Percentiles rank a stretch among this genome's conserved stretches.
These are phyloP conservation scores for Beauveria varroae DNA, from an alignment of 2,329 filamentous ascomycete species.

Conservation along the genomic window DNA sequence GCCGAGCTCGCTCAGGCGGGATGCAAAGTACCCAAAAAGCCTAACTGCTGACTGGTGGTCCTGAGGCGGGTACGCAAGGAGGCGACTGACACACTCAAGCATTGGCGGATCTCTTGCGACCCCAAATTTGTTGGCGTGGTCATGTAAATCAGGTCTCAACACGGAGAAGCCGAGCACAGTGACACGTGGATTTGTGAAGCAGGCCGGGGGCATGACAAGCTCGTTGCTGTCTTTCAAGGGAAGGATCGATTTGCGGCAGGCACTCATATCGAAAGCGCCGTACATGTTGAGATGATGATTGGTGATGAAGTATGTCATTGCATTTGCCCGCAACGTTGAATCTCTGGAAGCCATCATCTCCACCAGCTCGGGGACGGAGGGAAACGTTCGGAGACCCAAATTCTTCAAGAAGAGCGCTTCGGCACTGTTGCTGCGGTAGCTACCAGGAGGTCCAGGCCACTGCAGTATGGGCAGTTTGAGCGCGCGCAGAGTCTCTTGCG, in stretches of 20 bases:
- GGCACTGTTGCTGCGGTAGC: conserved; percentile 53
- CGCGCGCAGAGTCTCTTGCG: conserved; percentile 59
- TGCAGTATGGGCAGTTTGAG: conserved; percentile 70
- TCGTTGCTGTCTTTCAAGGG: conserved; percentile 63
- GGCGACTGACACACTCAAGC: conserved; percentile 62
- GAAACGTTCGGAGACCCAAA: conserved; percentile 67
- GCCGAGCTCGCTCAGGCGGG: conserved; percentile 66
- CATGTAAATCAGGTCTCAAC: conserved; percentile 65
- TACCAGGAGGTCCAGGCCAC: conserved; percentile 64
- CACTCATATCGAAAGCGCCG: conserved; percentile 50
- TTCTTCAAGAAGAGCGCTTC: conserved; percentile 68
- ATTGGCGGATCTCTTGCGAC: conserved; percentile 78
- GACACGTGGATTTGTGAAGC: conserved; percentile 74
- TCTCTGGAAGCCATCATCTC: conserved; percentile 65
- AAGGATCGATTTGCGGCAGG: conserved; percentile 53
- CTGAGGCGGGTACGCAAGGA: conserved; percentile 65
- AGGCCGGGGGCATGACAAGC: conserved; percentile 65
- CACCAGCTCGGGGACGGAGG: conserved; percentile 66
- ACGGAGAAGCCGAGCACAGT: conserved; percentile 75
- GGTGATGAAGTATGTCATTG: conserved; percentile 74
- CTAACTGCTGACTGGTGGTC: conserved; percentile 57
- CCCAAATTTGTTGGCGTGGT: conserved; percentile 77
- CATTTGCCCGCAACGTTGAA: conserved; percentile 52
- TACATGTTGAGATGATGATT: conserved; percentile 78
- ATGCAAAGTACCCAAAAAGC: conserved; percentile 78